phyloP scores from a whole-genome alignment of 2,329 filamentous ascomycete species.

The Bipolaris sorokiniana region DNA sequence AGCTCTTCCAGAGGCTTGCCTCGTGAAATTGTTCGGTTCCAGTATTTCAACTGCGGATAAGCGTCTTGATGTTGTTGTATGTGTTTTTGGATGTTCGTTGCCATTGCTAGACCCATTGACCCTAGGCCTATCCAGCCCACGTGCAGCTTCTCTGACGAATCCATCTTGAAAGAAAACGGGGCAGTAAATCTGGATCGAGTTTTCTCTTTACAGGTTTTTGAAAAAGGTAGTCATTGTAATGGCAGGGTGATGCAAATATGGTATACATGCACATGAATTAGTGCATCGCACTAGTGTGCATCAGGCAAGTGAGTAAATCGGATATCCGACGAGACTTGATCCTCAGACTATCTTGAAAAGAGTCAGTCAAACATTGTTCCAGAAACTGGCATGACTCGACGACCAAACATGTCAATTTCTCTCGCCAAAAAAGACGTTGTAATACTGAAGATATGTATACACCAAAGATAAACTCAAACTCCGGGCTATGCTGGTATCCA shows the following conservation, averaged over 20 bases:
- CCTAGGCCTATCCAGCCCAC: slow-evolving; percentile 53
- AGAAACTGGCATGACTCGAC: not conserved
- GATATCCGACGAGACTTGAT: slow-evolving; percentile 6
- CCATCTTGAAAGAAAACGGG: slow-evolving; percentile 10
- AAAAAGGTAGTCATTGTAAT: not conserved
- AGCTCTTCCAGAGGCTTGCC: slow-evolving; percentile 45
- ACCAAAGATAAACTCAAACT: slow-evolving; percentile 17
- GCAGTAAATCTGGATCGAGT: not conserved
- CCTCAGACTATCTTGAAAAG: not conserved
- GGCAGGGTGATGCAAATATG: not conserved
- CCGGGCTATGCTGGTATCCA: slow-evolving; percentile 34
- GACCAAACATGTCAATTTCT: not conserved
- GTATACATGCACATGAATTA: not conserved
- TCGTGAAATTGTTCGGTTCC: slow-evolving; percentile 57
- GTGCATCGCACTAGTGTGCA: slow-evolving; percentile 11
- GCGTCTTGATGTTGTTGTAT: slow-evolving; percentile 24
- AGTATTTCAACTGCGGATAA: slow-evolving; percentile 47
- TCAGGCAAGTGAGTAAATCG: slow-evolving; percentile 10
- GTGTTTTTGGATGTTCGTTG: slow-evolving; percentile 57
- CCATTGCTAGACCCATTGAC: slow-evolving; percentile 60
- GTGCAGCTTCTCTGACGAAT: not conserved
- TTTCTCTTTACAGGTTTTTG: not conserved
- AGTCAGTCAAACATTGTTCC: not conserved
- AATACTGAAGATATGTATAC: slow-evolving; percentile 11
- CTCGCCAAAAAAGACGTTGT: not conserved